Conservation (phyloP, 2,329 filamentous ascomycete species). For the Hortaea werneckii region DNA sequence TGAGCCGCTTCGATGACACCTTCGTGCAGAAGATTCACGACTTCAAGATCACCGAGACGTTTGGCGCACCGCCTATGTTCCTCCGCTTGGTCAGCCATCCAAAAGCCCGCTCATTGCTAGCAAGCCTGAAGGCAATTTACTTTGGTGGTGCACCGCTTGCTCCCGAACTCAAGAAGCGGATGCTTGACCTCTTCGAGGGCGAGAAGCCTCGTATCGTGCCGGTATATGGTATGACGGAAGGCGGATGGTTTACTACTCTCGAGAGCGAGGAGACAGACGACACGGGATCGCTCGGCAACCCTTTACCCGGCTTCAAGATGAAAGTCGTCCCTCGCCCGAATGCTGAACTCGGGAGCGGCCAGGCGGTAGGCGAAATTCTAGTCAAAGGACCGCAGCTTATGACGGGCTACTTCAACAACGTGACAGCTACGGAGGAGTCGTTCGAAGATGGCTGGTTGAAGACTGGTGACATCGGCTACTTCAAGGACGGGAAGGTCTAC, state of each 20-base stretch:
- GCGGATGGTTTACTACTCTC: slow-evolving; percentile 34
- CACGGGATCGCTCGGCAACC: slow-evolving; percentile 39
- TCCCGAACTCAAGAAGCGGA: slow-evolving; percentile 30
- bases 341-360: slow-evolving; percentile 24
- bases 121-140: slow-evolving; percentile 34
- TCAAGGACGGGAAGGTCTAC: slow-evolving; percentile 21
- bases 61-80: slow-evolving; percentile 38
- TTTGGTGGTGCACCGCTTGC: slow-evolving; percentile 43
- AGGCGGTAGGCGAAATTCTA: slow-evolving; percentile 31
- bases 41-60: slow-evolving; percentile 39
- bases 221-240: slow-evolving; percentile 48
- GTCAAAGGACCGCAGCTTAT: slow-evolving; percentile 34
- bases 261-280: slow-evolving; percentile 31
- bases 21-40: slow-evolving; percentile 32
- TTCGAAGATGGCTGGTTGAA: slow-evolving; percentile 70
- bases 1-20: slow-evolving; percentile 35
- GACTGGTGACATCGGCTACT: slow-evolving; percentile 54
- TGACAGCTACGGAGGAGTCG: slow-evolving; percentile 11
- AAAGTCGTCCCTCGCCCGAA: slow-evolving; percentile 17
- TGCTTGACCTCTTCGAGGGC: slow-evolving; percentile 32
- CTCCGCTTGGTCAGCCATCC: slow-evolving; percentile 21
- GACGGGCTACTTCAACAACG: slow-evolving; percentile 25
- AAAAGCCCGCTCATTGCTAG: slow-evolving; percentile 28
- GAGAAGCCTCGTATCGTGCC: slow-evolving; percentile 35
- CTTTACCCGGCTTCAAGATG: slow-evolving; percentile 31